A percentile compares a stretch with the other conserved stretches of the same genome.
Evolutionary conservation across 129 eudicot genomes (phyloP).

Genomic region (Ambrosia artemisiifolia): DNA sequence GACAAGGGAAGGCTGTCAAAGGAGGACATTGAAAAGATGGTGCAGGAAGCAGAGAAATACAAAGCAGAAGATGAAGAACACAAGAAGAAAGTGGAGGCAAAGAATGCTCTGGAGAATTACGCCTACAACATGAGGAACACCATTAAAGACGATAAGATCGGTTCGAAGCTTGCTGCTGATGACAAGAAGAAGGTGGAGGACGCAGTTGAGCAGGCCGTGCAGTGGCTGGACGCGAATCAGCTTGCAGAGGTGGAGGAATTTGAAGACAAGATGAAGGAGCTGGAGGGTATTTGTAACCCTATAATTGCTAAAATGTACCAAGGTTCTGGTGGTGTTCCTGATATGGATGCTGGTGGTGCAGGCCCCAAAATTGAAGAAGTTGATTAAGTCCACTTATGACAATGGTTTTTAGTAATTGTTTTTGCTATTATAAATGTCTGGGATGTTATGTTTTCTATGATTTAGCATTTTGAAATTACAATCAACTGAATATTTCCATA

Average conservation of each 20-base stretch:
- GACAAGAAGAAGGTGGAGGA: constrained; percentile 50
- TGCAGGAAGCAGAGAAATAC: constrained; percentile 2
- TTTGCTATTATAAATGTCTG: neutral
- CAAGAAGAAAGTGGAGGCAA: constrained; percentile 3
- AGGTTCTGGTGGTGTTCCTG: constrained; percentile 3
- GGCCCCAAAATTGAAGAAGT: neutral
- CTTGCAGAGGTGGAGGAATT: neutral
- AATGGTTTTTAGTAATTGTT: neutral
- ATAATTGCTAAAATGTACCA: constrained; percentile 2
- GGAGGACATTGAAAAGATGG: neutral
- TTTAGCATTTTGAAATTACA: too few relatives aligned
- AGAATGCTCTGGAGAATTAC: neutral
- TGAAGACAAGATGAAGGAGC: constrained; percentile 3
- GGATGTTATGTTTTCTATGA: neutral
- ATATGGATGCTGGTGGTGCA: too few relatives aligned
- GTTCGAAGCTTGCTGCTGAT: constrained; percentile 19
- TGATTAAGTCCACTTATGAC: neutral
- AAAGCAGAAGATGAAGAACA: neutral
- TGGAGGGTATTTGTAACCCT: constrained; percentile 21
- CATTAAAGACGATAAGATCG: constrained; percentile 42
- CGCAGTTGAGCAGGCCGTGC: constrained; percentile 25
- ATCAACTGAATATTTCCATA: too few relatives aligned
- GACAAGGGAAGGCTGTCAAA: neutral
- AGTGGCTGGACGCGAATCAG: neutral
- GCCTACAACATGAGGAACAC: constrained; percentile 15